Evolutionary conservation across 1,284 basidiomycete genomes (phyloP).

Genomic region (Boletus mariae): DNA sequence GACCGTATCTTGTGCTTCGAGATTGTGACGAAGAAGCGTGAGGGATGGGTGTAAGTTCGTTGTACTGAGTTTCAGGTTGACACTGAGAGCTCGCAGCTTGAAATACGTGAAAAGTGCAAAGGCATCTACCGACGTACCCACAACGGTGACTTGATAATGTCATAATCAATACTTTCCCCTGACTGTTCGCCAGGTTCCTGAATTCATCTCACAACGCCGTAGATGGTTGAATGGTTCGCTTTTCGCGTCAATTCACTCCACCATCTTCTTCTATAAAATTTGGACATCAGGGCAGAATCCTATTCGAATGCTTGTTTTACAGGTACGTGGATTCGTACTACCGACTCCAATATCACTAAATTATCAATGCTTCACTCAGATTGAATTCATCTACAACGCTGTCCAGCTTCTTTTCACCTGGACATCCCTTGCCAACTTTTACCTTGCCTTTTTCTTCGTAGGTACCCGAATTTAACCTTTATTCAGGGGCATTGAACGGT

Average conservation of each 20-base stretch:
- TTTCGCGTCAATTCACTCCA: slow-evolving; percentile 84
- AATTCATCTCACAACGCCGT: slow-evolving; percentile 88
- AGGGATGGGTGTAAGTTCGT: slow-evolving; percentile 70
- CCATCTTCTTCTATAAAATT: slow-evolving; percentile 79
- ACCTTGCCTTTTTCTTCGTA: slow-evolving; percentile 81
- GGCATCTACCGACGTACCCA: slow-evolving; percentile 84
- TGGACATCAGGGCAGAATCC: slow-evolving; percentile 90
- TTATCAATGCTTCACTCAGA: slow-evolving; percentile 30
- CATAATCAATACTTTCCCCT: neutral
- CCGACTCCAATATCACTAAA: slow-evolving; percentile 1
- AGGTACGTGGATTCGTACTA: slow-evolving; percentile 36
- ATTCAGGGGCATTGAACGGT: slow-evolving; percentile 8
- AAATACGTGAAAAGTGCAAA: slow-evolving; percentile 92
- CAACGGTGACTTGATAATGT: slow-evolving; percentile 43
- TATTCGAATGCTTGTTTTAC: slow-evolving; percentile 80
- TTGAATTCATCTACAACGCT: slow-evolving; percentile 83
- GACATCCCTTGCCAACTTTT: slow-evolving; percentile 81
- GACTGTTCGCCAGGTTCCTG: slow-evolving; percentile 50
- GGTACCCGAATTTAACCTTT: slow-evolving; percentile 23
- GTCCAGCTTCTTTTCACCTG: slow-evolving; percentile 80
- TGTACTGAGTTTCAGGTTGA: neutral
- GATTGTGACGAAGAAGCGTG: slow-evolving; percentile 89
- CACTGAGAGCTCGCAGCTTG: slow-evolving; percentile 44
- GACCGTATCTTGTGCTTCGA: slow-evolving; percentile 98
- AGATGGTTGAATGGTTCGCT: slow-evolving; percentile 89